Conservation (phyloP, 2,329 filamentous ascomycete species). For the Triangularia verruculosa region DNA sequence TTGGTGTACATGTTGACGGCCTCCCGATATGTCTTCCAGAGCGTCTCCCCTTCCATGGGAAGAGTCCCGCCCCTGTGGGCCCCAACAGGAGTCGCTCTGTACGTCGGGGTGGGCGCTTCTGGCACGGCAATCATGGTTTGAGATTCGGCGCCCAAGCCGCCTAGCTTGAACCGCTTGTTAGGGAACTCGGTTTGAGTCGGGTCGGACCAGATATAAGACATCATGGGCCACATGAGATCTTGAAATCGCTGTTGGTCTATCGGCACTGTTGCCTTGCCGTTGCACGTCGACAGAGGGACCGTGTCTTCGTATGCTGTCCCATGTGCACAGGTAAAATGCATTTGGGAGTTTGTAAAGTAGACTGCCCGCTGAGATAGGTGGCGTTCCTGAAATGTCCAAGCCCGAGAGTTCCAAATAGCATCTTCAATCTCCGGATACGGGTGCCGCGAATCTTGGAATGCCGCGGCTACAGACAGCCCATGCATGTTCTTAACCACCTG, state of each 20-base stretch:
- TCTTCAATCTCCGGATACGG: conserved; percentile 13
- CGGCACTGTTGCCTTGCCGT: conserved; percentile 4
- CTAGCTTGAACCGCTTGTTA: conserved; percentile 10
- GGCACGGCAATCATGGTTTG: not conserved
- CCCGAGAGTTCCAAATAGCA: conserved; percentile 17
- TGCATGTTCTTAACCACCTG: conserved; percentile 10
- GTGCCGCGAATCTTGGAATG: conserved; percentile 14
- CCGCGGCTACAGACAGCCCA: conserved; percentile 10
- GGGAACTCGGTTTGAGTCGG: conserved; percentile 10
- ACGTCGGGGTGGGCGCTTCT: conserved; percentile 10
- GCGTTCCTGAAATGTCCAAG: conserved; percentile 19
- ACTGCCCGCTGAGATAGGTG: conserved; percentile 13
- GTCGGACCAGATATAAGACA: conserved; percentile 10
- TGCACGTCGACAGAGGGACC: not conserved
- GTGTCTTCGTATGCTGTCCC: conserved; percentile 14
- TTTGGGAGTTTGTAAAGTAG: conserved; percentile 15
- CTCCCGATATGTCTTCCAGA: conserved; percentile 15
- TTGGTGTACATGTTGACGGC: conserved; percentile 16
- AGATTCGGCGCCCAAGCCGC: not conserved
- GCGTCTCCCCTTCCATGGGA: conserved; percentile 5
- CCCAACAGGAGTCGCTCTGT: conserved; percentile 3
- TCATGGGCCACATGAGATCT: not conserved
- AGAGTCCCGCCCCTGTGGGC: not conserved
- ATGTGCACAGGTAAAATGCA: conserved; percentile 16
- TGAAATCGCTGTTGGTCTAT: conserved; percentile 2